phyloP scores from a whole-genome alignment of 345 rosid genomes.

The Toxicodendron radicans region DNA sequence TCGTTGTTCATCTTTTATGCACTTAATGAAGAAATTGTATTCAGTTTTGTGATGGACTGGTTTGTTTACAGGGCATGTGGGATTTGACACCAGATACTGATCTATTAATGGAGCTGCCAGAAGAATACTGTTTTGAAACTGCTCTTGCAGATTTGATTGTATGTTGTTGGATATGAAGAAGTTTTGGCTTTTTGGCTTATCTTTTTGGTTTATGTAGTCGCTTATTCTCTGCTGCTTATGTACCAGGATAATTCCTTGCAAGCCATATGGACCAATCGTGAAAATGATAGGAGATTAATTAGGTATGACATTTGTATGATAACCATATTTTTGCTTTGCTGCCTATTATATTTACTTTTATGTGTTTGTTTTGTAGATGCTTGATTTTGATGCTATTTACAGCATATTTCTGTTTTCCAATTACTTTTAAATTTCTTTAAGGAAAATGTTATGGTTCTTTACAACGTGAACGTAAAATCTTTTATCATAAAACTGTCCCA shows the following conservation, averaged over 20 bases:
- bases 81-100: slow-evolving; percentile 77
- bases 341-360: not conserved
- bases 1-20: not conserved
- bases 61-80: slow-evolving; percentile 65
- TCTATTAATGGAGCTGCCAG: slow-evolving; percentile 54
- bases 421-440: too few relatives aligned
- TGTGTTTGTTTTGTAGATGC: not conserved
- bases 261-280: slow-evolving; percentile 58
- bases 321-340: not conserved
- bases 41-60: not conserved
- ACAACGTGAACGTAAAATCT: not conserved
- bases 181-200: not conserved
- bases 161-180: slow-evolving; percentile 25
- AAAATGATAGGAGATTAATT: slow-evolving; percentile 39
- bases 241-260: slow-evolving; percentile 76
- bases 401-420: not conserved
- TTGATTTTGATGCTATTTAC: not conserved
- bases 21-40: not conserved
- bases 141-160: slow-evolving; percentile 78
- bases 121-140: slow-evolving; percentile 61
- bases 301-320: slow-evolving; percentile 39
- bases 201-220: not conserved
- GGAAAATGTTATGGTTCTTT: too few relatives aligned
- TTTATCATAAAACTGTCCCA: not conserved
- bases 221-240: slow-evolving; percentile 15